Base-by-base conservation (phyloP, 192 early-diverging fungal genomes). In the Geosiphon pyriformis region DNA sequence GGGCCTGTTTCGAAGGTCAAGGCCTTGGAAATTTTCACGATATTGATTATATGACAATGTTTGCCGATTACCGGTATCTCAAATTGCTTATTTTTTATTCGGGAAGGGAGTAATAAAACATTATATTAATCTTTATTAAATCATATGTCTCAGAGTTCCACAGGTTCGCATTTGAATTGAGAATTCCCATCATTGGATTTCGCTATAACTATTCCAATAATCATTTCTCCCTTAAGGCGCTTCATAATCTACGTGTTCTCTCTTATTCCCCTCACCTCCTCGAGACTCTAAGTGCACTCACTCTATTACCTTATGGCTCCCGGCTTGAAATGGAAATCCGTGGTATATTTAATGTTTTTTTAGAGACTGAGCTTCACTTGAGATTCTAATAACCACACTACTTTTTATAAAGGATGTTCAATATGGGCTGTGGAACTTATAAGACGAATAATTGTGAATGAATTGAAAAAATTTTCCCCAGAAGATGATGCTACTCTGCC, bases 31-130 rank as follows among this genome's bases (percentile, higher is more conserved):
- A 66, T 6, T 92, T 94, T 68, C 50, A 77, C 26, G 89, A 92
- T 64, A 91, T 94, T 74, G 85, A 90, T 65, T 48, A 74, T 12
- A 82, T 94, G 31, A 94, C 92, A 12, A 94, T 94, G 89, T 94
- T 94, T 87, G 92, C 92, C 3, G 92, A 94, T 70, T 94, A 92
- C 70, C 77, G 91, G 42, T 47, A 61, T 15, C 22, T 20, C 27
- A 22, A 42, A 42, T 42, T 6, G 6, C 15, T 42, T 42, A 42
- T 6, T 15, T 10, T 42, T 15, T 42, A 15, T 42, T 42, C 37
- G 6, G 37, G 15, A 42, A n/a, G n/a, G n/a, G n/a, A 72, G 29
- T 57, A 26, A 22, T 55, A 12, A 22, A 23, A 12, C 12, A 55
- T 55, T 29, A 20, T 29, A 55, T 42, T 42, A 22, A 23, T 23